These are phyloP conservation scores for Sclerotinia subarctica DNA, from an alignment of 2,329 filamentous ascomycete species.

Conservation along the genomic window DNA sequence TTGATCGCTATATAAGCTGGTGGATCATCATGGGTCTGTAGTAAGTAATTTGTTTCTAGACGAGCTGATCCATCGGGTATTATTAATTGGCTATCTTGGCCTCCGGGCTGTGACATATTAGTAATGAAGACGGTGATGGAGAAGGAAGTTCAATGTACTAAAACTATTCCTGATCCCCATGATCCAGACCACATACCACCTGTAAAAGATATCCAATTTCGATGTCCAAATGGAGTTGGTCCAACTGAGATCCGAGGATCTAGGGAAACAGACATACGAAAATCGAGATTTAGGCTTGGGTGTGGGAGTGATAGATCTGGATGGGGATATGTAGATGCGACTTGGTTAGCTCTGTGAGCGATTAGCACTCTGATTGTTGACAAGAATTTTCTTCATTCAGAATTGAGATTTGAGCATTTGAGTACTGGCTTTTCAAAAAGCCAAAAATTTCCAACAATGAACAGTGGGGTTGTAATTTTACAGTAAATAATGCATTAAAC, in stretches of 20 bases:
- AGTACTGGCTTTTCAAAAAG: not conserved
- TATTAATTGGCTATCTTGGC: constrained; percentile 41
- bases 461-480: not conserved
- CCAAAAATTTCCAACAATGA: not conserved
- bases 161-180: constrained; percentile 48
- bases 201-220: constrained; percentile 50
- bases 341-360: not conserved
- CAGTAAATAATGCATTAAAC: not conserved
- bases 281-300: constrained; percentile 49
- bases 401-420: too few species aligned
- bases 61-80: constrained; percentile 35
- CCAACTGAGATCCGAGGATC: constrained; percentile 46
- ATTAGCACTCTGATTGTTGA: not conserved
- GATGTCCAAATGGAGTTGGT: constrained; percentile 42
- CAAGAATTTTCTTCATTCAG: not conserved
- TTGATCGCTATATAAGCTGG: constrained; percentile 48
- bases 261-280: constrained; percentile 48
- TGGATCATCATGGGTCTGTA: constrained; percentile 47
- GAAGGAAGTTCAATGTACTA: constrained; percentile 31
- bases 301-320: constrained; percentile 38
- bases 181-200: constrained; percentile 48
- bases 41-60: constrained; percentile 49
- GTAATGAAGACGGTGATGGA: not conserved
- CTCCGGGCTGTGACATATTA: constrained; percentile 34
- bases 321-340: constrained; percentile 19